A percentile compares a stretch with the other conserved stretches of the same genome.
Evolutionary conservation across 116 monocot species (phyloP).

Genomic region (Trichopus zeylanicus): DNA sequence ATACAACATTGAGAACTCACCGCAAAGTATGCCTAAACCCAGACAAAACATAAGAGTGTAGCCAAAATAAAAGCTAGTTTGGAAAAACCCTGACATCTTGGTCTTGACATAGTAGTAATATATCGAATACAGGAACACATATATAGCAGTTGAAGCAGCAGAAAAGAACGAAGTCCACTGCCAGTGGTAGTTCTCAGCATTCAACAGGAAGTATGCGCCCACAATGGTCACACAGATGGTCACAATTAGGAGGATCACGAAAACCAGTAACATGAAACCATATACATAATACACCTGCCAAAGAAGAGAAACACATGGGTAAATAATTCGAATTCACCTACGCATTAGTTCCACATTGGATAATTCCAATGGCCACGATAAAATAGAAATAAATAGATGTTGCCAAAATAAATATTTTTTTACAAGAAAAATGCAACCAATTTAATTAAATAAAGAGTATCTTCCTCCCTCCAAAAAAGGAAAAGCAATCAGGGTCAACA

Average conservation of each 20-base stretch:
- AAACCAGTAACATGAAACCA: conserved; percentile 86
- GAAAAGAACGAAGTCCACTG: conserved; percentile 94
- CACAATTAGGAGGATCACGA: conserved; percentile 79
- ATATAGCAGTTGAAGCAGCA: conserved; percentile 67
- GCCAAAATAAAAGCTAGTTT: conserved; percentile 73
- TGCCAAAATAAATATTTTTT: too few relatives aligned
- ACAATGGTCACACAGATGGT: conserved; percentile 86
- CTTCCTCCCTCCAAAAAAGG: too few relatives aligned
- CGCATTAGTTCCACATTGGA: too few relatives aligned
- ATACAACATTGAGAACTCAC: conserved; percentile 20
- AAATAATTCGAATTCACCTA: not conserved
- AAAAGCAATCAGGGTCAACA: too few relatives aligned
- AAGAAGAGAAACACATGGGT: not conserved
- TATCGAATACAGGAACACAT: conserved; percentile 63
- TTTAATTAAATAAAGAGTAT: too few relatives aligned
- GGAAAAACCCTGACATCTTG: conserved; percentile 75
- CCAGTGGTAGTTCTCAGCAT: conserved; percentile 93
- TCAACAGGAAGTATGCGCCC: conserved; percentile 79
- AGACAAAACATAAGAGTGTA: conserved; percentile 71
- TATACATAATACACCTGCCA: conserved; percentile 88
- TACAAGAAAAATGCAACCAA: too few relatives aligned
- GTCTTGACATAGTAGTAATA: conserved; percentile 69
- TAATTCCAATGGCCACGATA: too few relatives aligned
- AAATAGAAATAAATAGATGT: too few relatives aligned
- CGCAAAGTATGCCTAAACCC: conserved; percentile 64